These are phyloP conservation scores for Euclidium syriacum DNA, from an alignment of 345 rosid species.

Conservation along the genomic window DNA sequence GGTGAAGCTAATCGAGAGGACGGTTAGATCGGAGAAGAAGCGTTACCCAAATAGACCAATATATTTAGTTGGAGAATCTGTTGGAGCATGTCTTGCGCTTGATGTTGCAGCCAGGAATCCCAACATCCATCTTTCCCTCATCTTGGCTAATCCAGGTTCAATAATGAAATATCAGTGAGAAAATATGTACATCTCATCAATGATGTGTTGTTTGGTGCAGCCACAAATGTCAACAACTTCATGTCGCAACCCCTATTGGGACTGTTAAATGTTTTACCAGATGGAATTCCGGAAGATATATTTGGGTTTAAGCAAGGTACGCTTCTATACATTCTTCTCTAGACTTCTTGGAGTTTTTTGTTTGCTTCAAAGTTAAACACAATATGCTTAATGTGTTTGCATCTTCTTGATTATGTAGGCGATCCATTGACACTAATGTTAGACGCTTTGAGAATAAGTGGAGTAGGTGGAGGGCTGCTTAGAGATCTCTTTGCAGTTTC, in stretches of 20 bases:
- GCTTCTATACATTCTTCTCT: not conserved
- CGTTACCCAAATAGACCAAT: constrained; percentile 51
- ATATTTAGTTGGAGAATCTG: constrained; percentile 55
- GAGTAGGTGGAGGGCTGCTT: constrained; percentile 27
- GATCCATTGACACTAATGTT: constrained; percentile 29
- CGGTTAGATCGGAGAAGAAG: constrained; percentile 35
- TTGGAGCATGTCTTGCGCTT: constrained; percentile 59
- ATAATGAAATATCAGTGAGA: too few relatives aligned
- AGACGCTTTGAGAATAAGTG: constrained; percentile 28
- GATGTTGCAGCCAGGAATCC: constrained; percentile 55
- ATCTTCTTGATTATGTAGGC: constrained; percentile 21
- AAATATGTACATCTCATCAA: not conserved
- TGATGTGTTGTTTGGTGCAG: constrained; percentile 20
- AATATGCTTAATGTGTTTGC: not conserved
- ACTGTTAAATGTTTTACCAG: constrained; percentile 39
- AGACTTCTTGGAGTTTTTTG: not conserved
- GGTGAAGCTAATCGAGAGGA: constrained; percentile 45
- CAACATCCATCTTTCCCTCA: constrained; percentile 41
- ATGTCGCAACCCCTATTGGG: constrained; percentile 36
- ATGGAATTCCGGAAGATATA: constrained; percentile 31
- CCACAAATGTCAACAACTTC: constrained; percentile 41
- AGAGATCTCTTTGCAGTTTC: constrained; percentile 30
- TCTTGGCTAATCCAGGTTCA: constrained; percentile 58
- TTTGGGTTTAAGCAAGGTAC: constrained; percentile 41
- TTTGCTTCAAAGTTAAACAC: not conserved